A percentile compares a stretch with the other conserved stretches of the same genome.
Conservation (phyloP, 768 basidiomycete species). For the Tubosaeta brunneosetosa region DNA sequence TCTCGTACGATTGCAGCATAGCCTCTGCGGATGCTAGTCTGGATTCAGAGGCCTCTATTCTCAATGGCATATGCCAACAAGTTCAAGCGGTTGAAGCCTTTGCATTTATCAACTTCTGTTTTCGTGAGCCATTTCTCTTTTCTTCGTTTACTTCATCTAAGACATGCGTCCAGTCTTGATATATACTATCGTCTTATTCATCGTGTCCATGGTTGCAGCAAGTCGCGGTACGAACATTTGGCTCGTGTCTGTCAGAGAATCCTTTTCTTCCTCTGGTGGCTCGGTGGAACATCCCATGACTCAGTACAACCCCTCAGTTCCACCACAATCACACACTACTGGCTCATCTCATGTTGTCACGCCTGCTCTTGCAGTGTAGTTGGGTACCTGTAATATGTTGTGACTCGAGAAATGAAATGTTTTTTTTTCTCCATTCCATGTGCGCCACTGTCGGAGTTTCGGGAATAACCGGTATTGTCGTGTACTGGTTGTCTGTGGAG, state of each 20-base stretch:
- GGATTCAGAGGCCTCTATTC: neutral
- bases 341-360: neutral
- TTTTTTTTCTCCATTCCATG: neutral
- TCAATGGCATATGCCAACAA: conserved; percentile 24
- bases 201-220: conserved; percentile 25
- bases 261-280: conserved; percentile 13
- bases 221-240: conserved; percentile 30
- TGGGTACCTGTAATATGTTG: neutral
- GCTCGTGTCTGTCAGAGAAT: conserved; percentile 31
- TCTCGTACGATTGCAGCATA: neutral
- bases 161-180: conserved; percentile 25
- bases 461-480: conserved; percentile 21
- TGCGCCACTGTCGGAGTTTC: conserved; percentile 30
- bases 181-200: conserved; percentile 26
- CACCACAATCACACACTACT: conserved; percentile 2
- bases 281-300: conserved; percentile 14
- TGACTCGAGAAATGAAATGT: neutral
- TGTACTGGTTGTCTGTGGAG: conserved; percentile 5
- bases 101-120: conserved; percentile 34
- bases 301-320: conserved; percentile 8
- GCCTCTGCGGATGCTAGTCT: neutral
- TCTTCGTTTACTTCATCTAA: neutral
- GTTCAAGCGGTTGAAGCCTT: conserved; percentile 32
- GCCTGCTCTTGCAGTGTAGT: neutral
- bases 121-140: conserved; percentile 21